Percentiles rank a stretch among this genome's conserved stretches.
These are phyloP conservation scores for Leishmania major DNA, from an alignment of 208 protist species.

Conservation along the genomic window DNA sequence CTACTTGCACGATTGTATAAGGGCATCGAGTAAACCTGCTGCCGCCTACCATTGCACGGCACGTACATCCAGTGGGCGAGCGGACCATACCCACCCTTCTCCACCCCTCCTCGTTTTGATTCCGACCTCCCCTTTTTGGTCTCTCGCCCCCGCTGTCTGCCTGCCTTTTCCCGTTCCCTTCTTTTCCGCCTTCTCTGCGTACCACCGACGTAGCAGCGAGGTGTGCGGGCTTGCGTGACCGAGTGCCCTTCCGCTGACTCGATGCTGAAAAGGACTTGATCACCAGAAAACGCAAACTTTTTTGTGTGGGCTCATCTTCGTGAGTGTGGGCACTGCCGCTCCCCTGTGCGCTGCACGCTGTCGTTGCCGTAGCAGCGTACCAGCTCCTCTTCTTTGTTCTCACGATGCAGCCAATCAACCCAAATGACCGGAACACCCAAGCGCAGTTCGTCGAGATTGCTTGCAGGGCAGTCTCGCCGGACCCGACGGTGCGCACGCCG, in stretches of 20 bases:
- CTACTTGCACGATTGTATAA: not conserved
- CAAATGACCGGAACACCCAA: slow-evolving; percentile 40
- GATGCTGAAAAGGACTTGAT: not conserved
- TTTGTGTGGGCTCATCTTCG: not conserved
- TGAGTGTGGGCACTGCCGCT: not conserved
- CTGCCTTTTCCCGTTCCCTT: not conserved
- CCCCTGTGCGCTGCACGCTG: not conserved
- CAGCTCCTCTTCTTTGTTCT: not conserved
- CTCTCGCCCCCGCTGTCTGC: not conserved
- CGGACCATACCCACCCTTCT: not conserved
- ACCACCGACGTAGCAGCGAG: not conserved
- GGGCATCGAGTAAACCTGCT: not conserved
- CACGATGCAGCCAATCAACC: slow-evolving; percentile 59
- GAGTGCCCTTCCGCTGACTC: not conserved
- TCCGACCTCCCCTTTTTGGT: not conserved
- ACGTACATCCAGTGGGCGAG: not conserved
- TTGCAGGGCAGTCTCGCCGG: slow-evolving; percentile 43
- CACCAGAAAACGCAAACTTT: not conserved
- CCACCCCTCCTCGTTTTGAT: not conserved
- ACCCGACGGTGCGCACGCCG: slow-evolving; percentile 46
- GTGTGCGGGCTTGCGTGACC: not conserved
- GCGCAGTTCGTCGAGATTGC: slow-evolving; percentile 42
- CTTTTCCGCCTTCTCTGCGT: not conserved
- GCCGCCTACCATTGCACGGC: not conserved
- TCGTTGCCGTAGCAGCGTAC: not conserved